Conservation (phyloP, 2,329 filamentous ascomycete species). For the Akanthomyces uredinophilus region DNA sequence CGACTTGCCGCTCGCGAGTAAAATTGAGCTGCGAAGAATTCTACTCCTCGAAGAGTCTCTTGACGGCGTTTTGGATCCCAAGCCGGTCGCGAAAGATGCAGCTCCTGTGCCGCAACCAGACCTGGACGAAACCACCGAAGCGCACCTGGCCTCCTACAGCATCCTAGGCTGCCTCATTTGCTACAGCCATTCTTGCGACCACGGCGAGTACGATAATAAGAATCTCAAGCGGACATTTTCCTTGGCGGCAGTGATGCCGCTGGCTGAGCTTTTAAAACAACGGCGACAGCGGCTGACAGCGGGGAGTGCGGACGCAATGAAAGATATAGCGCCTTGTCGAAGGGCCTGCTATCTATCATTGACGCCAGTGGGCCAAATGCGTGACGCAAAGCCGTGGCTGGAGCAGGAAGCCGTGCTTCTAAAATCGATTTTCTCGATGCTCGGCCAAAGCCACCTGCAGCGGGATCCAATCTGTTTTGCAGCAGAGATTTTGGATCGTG, state of each 20-base stretch:
- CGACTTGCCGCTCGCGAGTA: constrained; percentile 27
- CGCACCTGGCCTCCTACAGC: constrained; percentile 48
- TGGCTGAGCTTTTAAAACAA: constrained; percentile 6
- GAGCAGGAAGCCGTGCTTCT: constrained; percentile 46
- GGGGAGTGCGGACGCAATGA: background rate
- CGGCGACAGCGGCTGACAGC: background rate
- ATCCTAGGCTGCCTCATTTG: constrained; percentile 55
- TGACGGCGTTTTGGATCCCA: constrained; percentile 49
- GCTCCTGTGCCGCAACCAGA: constrained; percentile 29
- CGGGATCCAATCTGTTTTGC: constrained; percentile 44
- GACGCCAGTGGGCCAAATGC: background rate
- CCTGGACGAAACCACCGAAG: constrained; percentile 39
- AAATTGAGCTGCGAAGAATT: constrained; percentile 47
- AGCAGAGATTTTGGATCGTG: constrained; percentile 44
- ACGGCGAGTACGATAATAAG: constrained; percentile 53
- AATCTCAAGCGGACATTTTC: constrained; percentile 50
- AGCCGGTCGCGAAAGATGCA: constrained; percentile 46
- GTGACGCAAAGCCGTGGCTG: constrained; percentile 33
- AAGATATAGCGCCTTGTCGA: background rate
- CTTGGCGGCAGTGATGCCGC: constrained; percentile 23
- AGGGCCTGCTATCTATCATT: background rate
- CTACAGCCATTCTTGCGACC: constrained; percentile 56
- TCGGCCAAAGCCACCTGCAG: constrained; percentile 35
- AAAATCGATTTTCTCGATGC: constrained; percentile 41
- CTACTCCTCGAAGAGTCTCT: constrained; percentile 49